These are phyloP conservation scores for Leccinum aurantiacum DNA, from an alignment of 768 basidiomycete genomes.

Conservation along the genomic window DNA sequence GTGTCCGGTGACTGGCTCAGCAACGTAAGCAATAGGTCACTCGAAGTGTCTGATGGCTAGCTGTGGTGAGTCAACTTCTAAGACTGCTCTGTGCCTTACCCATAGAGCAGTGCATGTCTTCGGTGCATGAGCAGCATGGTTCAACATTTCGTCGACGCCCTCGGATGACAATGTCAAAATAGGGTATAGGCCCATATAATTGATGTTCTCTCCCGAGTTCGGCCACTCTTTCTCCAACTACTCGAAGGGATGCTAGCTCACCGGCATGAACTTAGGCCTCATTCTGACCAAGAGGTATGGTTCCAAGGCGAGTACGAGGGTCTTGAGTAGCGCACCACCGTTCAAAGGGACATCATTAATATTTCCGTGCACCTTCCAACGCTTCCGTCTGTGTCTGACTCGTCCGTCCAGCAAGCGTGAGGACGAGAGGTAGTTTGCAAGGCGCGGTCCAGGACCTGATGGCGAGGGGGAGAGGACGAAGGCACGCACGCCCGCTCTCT, in stretches of 20 bases:
- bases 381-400: slow-evolving; percentile 7
- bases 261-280: too few species aligned
- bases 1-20: not conserved
- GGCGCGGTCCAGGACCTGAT: slow-evolving; percentile 87
- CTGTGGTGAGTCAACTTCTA: not conserved
- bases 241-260: too few species aligned
- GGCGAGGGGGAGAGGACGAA: slow-evolving; percentile 77
- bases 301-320: slow-evolving; percentile 47
- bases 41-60: not conserved
- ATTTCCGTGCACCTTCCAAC: not conserved
- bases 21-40: not conserved
- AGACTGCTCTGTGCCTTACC: not conserved
- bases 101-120: not conserved
- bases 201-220: too few species aligned
- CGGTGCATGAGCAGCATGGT: too few species aligned
- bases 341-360: slow-evolving; percentile 38
- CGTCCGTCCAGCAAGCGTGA: slow-evolving; percentile 68
- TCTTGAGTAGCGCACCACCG: slow-evolving; percentile 51
- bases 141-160: too few species aligned
- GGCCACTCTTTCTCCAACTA: too few species aligned
- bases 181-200: too few species aligned
- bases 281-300: too few species aligned
- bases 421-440: slow-evolving; percentile 91
- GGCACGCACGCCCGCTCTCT: slow-evolving; percentile 49
- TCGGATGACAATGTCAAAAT: too few species aligned